Evolutionary conservation across 768 basidiomycete species (phyloP).

Genomic region (Mycena haematopus): DNA sequence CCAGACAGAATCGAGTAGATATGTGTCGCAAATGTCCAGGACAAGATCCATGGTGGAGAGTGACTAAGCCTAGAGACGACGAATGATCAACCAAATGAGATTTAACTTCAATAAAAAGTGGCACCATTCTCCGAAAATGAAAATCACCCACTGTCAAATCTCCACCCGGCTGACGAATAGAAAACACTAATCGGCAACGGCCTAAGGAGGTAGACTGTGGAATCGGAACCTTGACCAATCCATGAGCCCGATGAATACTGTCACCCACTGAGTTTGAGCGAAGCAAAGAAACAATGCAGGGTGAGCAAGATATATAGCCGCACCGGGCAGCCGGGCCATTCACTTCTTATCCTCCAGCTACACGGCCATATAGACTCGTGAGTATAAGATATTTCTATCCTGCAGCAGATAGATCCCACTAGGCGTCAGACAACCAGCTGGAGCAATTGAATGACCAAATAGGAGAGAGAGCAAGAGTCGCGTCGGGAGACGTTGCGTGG

Average conservation of each 20-base stretch:
- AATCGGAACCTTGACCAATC: no score
- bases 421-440: not conserved
- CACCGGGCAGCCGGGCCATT: no score
- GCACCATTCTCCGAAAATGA: not conserved
- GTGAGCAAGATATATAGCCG: conserved; percentile 42
- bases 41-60: conserved; percentile 76
- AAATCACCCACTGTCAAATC: no score
- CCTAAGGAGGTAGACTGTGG: not conserved
- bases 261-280: no score
- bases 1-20: conserved; percentile 79
- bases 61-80: not conserved
- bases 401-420: not conserved
- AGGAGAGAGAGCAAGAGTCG: conserved; percentile 17
- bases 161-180: no score
- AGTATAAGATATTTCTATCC: conserved; percentile 19
- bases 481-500: conserved; percentile 4
- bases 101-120: conserved; percentile 3
- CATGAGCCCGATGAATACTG: no score
- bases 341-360: no score
- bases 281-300: conserved; percentile 38
- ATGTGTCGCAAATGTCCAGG: conserved; percentile 71
- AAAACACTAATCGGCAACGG: not conserved
- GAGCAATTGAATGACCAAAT: conserved; percentile 16
- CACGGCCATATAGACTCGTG: conserved; percentile 19
- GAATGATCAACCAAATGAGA: no score